phyloP scores from a whole-genome alignment of 345 rosid species.

The Ailanthus altissimus region DNA sequence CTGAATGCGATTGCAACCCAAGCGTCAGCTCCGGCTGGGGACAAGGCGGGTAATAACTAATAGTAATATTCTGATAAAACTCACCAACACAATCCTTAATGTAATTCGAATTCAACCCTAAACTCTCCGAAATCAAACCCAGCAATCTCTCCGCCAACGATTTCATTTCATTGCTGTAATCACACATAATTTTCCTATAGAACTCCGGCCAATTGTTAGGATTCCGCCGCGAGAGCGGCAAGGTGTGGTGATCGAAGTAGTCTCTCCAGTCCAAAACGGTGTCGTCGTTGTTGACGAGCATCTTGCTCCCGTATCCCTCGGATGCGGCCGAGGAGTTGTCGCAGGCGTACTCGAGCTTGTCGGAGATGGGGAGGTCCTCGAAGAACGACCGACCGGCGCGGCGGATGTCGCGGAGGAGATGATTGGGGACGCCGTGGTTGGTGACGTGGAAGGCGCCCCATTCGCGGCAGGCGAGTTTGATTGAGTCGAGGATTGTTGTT shows the following conservation, averaged over 20 bases:
- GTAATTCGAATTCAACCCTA: slow-evolving; percentile 48
- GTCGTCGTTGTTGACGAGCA: slow-evolving; percentile 50
- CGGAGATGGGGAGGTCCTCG: slow-evolving; percentile 48
- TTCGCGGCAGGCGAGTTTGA: slow-evolving; percentile 58
- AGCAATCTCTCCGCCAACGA: slow-evolving; percentile 59
- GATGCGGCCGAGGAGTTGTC: slow-evolving; percentile 65
- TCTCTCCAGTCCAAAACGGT: slow-evolving; percentile 90
- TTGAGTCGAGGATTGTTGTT: slow-evolving; percentile 31
- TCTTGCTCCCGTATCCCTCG: slow-evolving; percentile 80
- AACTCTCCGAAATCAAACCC: slow-evolving; percentile 63
- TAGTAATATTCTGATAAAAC: slow-evolving; percentile 81
- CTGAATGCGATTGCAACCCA: slow-evolving; percentile 91
- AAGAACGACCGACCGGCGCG: slow-evolving; percentile 56
- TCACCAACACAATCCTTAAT: slow-evolving; percentile 72
- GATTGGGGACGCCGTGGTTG: slow-evolving; percentile 65
- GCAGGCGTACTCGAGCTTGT: slow-evolving; percentile 76
- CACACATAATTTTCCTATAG: slow-evolving; percentile 62
- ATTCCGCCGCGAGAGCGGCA: slow-evolving; percentile 75
- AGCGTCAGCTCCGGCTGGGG: slow-evolving; percentile 87
- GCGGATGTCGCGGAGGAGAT: slow-evolving; percentile 50
- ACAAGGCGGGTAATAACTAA: slow-evolving; percentile 88
- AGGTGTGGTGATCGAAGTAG: slow-evolving; percentile 84
- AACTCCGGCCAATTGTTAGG: slow-evolving; percentile 71
- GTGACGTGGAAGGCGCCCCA: slow-evolving; percentile 91
- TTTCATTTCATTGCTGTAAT: slow-evolving; percentile 65